Percentiles rank a stretch among this genome's conserved stretches.
phyloP scores from a whole-genome alignment of 1,139 yeast species.

The Nakaseomyces nivariensis region DNA sequence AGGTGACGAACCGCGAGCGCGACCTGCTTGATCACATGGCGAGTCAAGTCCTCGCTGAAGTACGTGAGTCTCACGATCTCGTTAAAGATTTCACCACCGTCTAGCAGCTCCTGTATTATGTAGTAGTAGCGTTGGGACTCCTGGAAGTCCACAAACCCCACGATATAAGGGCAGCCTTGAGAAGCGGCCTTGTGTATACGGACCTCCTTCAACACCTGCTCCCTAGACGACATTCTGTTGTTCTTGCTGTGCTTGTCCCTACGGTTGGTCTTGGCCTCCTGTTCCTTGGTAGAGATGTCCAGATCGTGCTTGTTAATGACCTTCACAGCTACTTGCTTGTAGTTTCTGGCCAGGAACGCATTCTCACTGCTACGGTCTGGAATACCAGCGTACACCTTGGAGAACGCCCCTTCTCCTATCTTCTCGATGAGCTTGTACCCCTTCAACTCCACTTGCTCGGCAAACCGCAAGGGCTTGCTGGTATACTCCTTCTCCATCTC shows the following conservation, averaged over 20 bases:
- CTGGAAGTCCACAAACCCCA: conserved; percentile 56
- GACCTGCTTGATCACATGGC: conserved; percentile 79
- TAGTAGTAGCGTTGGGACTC: conserved; percentile 61
- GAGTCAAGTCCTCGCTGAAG: conserved; percentile 72
- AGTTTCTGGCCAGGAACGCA: conserved; percentile 7
- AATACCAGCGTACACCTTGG: conserved; percentile 68
- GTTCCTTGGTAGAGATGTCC: conserved; percentile 7
- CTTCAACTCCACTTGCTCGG: conserved; percentile 22
- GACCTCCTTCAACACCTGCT: conserved; percentile 66
- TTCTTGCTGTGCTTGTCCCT: conserved; percentile 11
- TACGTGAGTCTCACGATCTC: conserved; percentile 88
- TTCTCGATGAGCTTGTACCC: conserved; percentile 32
- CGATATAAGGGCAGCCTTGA: conserved; percentile 54
- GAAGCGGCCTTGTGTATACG: conserved; percentile 38
- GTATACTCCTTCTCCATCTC: not conserved
- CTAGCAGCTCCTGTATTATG: conserved; percentile 72
- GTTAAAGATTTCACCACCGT: conserved; percentile 93
- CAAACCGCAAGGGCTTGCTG: conserved; percentile 7
- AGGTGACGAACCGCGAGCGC: conserved; percentile 73
- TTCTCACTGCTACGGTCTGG: conserved; percentile 9
- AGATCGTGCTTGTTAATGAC: conserved; percentile 65
- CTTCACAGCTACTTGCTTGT: conserved; percentile 45
- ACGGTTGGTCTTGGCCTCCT: conserved; percentile 10
- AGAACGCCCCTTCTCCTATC: conserved; percentile 85
- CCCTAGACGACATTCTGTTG: conserved; percentile 23